phyloP scores from a whole-genome alignment of 208 protist genomes.

The Zelonia costaricensis region DNA sequence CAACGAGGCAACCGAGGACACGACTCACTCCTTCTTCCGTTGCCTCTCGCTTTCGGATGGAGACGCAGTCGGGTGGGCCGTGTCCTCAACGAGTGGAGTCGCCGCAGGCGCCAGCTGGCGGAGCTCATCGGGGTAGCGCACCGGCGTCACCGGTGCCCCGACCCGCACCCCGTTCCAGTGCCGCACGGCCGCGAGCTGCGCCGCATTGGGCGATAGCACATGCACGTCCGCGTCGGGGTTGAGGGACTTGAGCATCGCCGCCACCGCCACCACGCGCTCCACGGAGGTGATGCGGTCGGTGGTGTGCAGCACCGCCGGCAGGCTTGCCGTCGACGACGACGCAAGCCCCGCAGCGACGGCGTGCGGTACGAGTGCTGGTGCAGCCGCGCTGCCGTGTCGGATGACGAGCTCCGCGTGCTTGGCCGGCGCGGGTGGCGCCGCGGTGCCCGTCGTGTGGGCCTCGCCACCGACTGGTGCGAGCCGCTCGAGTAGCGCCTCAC shows the following conservation, averaged over 20 bases:
- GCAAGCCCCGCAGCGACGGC: neutral
- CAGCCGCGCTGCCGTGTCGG: neutral
- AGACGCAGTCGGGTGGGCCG: neutral
- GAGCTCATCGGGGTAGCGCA: constrained; percentile 80
- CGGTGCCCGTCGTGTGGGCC: too few species aligned
- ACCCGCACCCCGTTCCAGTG: constrained; percentile 51
- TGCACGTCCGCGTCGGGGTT: constrained; percentile 85
- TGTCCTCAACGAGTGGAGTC: neutral
- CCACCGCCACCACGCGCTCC: constrained; percentile 78
- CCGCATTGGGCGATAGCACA: constrained; percentile 58
- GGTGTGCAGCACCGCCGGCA: constrained; percentile 28
- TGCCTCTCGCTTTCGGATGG: too few species aligned
- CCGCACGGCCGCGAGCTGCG: constrained; percentile 57
- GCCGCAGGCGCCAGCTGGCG: constrained; percentile 57
- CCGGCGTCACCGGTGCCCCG: constrained; percentile 23
- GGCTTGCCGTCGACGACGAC: neutral
- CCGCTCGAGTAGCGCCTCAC: too few species aligned
- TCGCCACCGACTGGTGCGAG: too few species aligned
- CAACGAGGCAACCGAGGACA: too few species aligned
- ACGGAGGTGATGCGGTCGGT: constrained; percentile 56
- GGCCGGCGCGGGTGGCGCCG: too few species aligned
- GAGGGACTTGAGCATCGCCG: constrained; percentile 85
- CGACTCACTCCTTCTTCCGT: too few species aligned
- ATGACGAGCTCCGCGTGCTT: neutral
- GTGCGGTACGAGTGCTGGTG: neutral